Conservation (phyloP, 2,329 filamentous ascomycete genomes). For the Cadophora luteo-olivacea region DNA sequence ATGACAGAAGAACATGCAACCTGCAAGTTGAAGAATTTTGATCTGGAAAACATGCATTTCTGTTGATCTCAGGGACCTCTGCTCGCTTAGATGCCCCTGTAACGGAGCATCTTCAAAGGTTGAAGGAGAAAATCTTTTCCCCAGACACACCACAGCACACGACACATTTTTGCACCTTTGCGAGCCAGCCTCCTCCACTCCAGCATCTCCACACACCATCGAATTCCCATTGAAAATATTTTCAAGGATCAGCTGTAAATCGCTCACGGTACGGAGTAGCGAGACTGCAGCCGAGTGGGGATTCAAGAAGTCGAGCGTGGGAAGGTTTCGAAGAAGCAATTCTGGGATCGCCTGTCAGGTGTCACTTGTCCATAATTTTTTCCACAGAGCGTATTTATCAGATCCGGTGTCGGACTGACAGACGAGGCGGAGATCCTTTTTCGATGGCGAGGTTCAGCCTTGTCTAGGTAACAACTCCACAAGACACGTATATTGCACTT, state of each 20-base stretch:
- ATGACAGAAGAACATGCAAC: not conserved
- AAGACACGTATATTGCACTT: constrained; percentile 20
- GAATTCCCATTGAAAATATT: constrained; percentile 33
- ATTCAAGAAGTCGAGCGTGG: constrained; percentile 4
- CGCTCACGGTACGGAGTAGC: constrained; percentile 16
- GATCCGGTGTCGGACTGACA: constrained; percentile 20
- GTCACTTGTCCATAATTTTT: constrained; percentile 1
- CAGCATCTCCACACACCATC: constrained; percentile 16
- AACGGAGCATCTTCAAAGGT: not conserved
- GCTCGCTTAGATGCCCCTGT: not conserved
- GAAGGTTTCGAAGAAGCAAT: constrained; percentile 20
- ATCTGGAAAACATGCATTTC: not conserved
- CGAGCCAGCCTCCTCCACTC: not conserved
- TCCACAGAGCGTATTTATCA: not conserved
- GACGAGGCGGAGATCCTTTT: constrained; percentile 15
- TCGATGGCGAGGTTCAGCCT: constrained; percentile 14
- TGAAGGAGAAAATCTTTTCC: constrained; percentile 8
- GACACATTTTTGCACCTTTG: constrained; percentile 21
- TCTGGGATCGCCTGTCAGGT: constrained; percentile 6
- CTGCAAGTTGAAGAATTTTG: constrained; percentile 9
- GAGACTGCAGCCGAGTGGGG: constrained; percentile 18
- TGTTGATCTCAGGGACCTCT: not conserved
- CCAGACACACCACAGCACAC: constrained; percentile 10
- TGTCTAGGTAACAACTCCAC: not conserved
- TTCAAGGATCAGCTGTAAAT: constrained; percentile 28